Evolutionary conservation across 768 basidiomycete genomes (phyloP).

Genomic region (Amanita molliuscula): DNA sequence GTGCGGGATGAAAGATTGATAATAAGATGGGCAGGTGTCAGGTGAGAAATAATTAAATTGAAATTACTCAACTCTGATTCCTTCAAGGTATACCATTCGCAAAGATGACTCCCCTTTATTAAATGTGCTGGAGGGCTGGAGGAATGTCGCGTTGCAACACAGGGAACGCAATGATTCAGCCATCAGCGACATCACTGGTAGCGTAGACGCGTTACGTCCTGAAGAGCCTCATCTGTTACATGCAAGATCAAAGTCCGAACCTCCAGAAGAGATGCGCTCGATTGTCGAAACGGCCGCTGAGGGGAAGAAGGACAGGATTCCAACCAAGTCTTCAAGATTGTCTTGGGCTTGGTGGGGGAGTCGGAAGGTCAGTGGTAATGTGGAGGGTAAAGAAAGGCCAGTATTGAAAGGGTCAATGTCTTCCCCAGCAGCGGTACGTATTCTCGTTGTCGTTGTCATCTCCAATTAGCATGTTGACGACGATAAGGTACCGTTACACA

Average conservation of each 20-base stretch:
- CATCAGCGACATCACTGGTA: constrained; percentile 24
- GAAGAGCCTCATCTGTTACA: constrained; percentile 12
- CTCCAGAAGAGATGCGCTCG: constrained; percentile 16
- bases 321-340: constrained; percentile 38
- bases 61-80: background rate
- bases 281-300: constrained; percentile 6
- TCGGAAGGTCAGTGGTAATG: constrained; percentile 12
- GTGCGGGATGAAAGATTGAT: constrained; percentile 58
- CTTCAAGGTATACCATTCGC: constrained; percentile 63
- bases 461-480: background rate
- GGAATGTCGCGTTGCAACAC: constrained; percentile 29
- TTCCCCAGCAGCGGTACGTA: constrained; percentile 13
- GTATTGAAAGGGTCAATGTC: constrained; percentile 16
- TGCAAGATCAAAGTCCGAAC: constrained; percentile 28
- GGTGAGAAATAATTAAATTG: constrained; percentile 30
- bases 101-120: constrained; percentile 67
- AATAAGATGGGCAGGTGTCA: constrained; percentile 59
- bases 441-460: background rate
- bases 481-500: background rate
- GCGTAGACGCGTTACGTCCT: background rate
- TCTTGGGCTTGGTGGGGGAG: constrained; percentile 90
- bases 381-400: constrained; percentile 17
- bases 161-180: constrained; percentile 15
- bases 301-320: constrained; percentile 9
- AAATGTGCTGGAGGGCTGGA: constrained; percentile 64